Conservation (phyloP, 768 basidiomycete genomes). For the Xerocomellus amylosporus region DNA sequence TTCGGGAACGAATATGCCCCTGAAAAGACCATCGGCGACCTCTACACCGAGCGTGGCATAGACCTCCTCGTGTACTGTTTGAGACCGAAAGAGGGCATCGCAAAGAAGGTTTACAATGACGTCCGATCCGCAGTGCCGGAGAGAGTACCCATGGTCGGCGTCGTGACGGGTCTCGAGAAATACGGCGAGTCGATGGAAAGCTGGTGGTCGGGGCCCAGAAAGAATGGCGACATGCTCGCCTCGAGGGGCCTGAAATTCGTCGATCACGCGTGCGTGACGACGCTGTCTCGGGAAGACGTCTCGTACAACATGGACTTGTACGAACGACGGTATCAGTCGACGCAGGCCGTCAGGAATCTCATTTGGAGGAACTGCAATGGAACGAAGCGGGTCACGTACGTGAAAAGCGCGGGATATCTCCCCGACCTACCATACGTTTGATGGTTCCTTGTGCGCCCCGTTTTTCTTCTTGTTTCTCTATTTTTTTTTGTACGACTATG, state of each 20-base stretch:
- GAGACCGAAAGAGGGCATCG: slow-evolving; percentile 29
- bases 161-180: slow-evolving; percentile 38
- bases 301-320: slow-evolving; percentile 34
- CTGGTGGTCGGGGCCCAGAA: slow-evolving; percentile 32
- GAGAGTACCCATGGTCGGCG: slow-evolving; percentile 39
- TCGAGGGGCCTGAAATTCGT: slow-evolving; percentile 34
- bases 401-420: slow-evolving; percentile 29
- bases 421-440: slow-evolving; percentile 25
- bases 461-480: background rate
- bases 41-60: slow-evolving; percentile 31
- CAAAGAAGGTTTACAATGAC: slow-evolving; percentile 24
- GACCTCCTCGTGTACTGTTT: slow-evolving; percentile 33
- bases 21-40: slow-evolving; percentile 26
- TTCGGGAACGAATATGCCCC: slow-evolving; percentile 22
- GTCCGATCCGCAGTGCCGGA: slow-evolving; percentile 29
- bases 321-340: slow-evolving; percentile 29
- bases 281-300: slow-evolving; percentile 31
- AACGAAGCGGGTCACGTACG: slow-evolving; percentile 30
- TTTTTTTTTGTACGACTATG: slow-evolving; percentile 17
- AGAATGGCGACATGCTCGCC: slow-evolving; percentile 36
- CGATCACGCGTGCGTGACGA: slow-evolving; percentile 44
- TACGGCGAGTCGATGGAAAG: slow-evolving; percentile 29
- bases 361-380: slow-evolving; percentile 32
- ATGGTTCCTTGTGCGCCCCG: background rate
- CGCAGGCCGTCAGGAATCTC: slow-evolving; percentile 24